A percentile compares a stretch with the other conserved stretches of the same genome.
Evolutionary conservation across 2,329 filamentous ascomycete genomes (phyloP).

Genomic region (Colletotrichum filicis): DNA sequence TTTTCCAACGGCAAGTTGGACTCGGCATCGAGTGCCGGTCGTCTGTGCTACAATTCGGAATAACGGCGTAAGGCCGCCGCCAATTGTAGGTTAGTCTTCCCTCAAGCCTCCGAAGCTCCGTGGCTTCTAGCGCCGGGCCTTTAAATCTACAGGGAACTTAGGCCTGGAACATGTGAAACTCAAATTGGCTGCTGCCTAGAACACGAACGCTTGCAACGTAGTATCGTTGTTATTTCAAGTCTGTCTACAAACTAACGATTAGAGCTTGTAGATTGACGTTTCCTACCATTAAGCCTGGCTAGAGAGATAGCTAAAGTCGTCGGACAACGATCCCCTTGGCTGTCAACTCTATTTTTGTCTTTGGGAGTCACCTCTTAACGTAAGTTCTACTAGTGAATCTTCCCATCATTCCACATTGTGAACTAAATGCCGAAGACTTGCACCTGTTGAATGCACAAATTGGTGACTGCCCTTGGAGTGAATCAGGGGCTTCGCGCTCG

Average conservation of each 20-base stretch:
- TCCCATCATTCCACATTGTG: too few species aligned
- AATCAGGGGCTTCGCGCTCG: not conserved
- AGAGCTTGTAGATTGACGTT: not conserved
- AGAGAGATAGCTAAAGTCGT: not conserved
- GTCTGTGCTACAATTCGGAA: not conserved
- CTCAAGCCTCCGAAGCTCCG: not conserved
- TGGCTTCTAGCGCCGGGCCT: not conserved
- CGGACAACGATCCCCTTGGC: not conserved
- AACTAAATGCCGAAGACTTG: not conserved
- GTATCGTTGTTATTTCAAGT: not conserved
- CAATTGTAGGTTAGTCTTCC: not conserved
- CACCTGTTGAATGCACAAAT: too few species aligned
- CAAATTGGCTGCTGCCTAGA: not conserved
- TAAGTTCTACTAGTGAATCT: too few species aligned
- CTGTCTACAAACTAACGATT: not conserved
- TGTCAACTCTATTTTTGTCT: not conserved
- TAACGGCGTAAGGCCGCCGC: too few species aligned
- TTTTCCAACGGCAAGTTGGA: not conserved
- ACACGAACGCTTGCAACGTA: not conserved
- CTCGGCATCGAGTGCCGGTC: not conserved
- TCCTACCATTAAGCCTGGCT: not conserved
- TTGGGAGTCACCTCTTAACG: not conserved
- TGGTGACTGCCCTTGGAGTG: not conserved
- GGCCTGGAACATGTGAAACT: not conserved
- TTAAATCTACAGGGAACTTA: not conserved